phyloP scores from a whole-genome alignment of 768 basidiomycete species.

The Naganishia vaughanmartiniae region DNA sequence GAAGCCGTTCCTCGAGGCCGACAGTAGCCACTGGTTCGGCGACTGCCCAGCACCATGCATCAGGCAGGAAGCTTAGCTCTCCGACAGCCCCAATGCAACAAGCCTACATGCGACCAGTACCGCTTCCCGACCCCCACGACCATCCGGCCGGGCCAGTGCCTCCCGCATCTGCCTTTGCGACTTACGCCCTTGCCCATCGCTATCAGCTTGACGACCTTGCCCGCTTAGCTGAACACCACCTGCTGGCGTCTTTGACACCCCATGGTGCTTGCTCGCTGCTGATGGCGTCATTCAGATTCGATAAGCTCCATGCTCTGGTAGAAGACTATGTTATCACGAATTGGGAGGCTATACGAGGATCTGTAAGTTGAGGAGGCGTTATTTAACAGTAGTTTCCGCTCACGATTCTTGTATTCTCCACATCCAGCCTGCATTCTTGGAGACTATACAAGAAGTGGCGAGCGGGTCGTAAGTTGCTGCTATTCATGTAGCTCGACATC shows the following conservation, averaged over 20 bases:
- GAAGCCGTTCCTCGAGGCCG: neutral
- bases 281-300: constrained; percentile 39
- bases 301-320: constrained; percentile 31
- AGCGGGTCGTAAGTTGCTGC: constrained; percentile 35
- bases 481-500: too few relatives aligned
- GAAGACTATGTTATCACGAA: constrained; percentile 74
- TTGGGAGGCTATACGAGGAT: constrained; percentile 63
- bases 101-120: constrained; percentile 10
- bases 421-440: constrained; percentile 35
- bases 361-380: neutral
- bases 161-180: constrained; percentile 69
- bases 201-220: constrained; percentile 68
- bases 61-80: neutral
- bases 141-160: constrained; percentile 65
- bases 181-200: constrained; percentile 74
- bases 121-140: constrained; percentile 64
- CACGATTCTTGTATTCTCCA: too few relatives aligned
- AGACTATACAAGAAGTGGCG: constrained; percentile 44
- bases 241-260: constrained; percentile 67
- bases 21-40: neutral
- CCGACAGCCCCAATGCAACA: neutral
- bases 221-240: constrained; percentile 68
- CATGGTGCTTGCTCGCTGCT: constrained; percentile 67
- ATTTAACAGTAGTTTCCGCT: too few relatives aligned
- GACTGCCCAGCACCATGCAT: neutral